Evolutionary conservation across 305 asterid species (phyloP), one percentile per base, ranked within the genome.

Genomic region (Fraxinus greggii): DNA sequence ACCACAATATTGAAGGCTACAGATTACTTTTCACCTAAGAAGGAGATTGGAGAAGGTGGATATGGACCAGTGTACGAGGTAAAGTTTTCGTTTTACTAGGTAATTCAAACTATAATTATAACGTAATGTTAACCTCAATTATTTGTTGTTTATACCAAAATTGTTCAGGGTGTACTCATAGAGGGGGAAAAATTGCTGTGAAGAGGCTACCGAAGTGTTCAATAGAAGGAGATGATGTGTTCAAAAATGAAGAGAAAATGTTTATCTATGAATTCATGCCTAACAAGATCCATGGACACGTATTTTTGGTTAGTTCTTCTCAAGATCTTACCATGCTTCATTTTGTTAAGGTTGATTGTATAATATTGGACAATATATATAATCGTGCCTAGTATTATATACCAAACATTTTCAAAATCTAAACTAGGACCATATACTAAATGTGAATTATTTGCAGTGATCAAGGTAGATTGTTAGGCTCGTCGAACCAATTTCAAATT

Each of bases 31-130:
- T 78, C 80, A 4, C 33, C 33, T 8, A 28, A 32, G 5, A 56
- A 21, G 6, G 35, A 56, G 33, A 78, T 59, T 56, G 74, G 74
- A 9, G 56, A 77, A 31, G 74, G 80, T 32, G 80, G 74, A 29
- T 78, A 29, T 59, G 80, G 80, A 29, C 80, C 80, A 5, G 80
- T 77, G 21, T 77, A 31, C 33, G 32, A 77, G 80, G 80, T 54
- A 75, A 15, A 5, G n/a, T 51, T 13, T 13, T 51, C 21, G 5
- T 13, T 13, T 17, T 17, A 51, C 21, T 13, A 48, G 23, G 23
- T 19, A n/a, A 19, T 56, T 48, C 15, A 4, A 48, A 48, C 59
- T 48, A 48, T 48, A 19, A 7, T 8, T 7, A 42, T 42, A 42
- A 42, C 15, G n/a, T 12, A 42, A 12, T 12, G 12, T 42, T 12